These are phyloP conservation scores for Paramyrothecium sp. DNA, from an alignment of 2,329 filamentous ascomycete species.

Conservation along the genomic window DNA sequence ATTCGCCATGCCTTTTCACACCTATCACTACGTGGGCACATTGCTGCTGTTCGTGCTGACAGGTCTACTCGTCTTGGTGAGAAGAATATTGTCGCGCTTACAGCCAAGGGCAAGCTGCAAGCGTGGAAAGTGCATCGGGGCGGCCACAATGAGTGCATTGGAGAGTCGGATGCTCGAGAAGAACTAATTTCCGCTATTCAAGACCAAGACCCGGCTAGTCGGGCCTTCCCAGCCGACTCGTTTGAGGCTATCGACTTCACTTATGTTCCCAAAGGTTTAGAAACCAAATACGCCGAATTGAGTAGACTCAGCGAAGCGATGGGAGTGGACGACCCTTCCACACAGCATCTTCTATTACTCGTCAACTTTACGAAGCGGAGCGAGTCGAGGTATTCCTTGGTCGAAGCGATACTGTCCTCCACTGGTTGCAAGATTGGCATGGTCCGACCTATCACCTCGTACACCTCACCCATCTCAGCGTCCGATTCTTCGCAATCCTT, in stretches of 20 bases:
- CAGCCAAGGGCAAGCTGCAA: conserved; percentile 74
- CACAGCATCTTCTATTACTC: conserved; percentile 61
- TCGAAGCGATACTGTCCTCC: conserved; percentile 66
- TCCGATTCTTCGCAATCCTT: conserved; percentile 30
- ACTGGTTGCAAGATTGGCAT: conserved; percentile 57
- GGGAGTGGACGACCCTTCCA: conserved; percentile 46
- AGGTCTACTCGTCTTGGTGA: conserved; percentile 73
- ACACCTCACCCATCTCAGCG: conserved; percentile 50
- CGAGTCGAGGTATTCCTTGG: conserved; percentile 66
- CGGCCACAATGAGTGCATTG: conserved; percentile 73
- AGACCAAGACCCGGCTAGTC: conserved; percentile 47
- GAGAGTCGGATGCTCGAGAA: conserved; percentile 69
- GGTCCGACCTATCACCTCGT: conserved; percentile 67
- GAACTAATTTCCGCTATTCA: conserved; percentile 62
- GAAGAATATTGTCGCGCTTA: conserved; percentile 78
- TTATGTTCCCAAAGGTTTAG: conserved; percentile 57
- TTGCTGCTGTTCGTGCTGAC: conserved; percentile 77
- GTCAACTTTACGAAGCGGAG: conserved; percentile 53
- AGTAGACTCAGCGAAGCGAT: conserved; percentile 51
- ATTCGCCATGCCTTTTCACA: conserved; percentile 74
- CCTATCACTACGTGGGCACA: conserved; percentile 69
- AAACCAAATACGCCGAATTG: conserved; percentile 47
- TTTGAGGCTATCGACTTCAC: conserved; percentile 80
- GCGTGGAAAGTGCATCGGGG: conserved; percentile 88
- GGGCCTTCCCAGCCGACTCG: conserved; percentile 51